Evolutionary conservation across 495 filamentous ascomycete species (phyloP), one percentile per base, ranked within the genome.

Genomic region (Penicillium egyptiacum): DNA sequence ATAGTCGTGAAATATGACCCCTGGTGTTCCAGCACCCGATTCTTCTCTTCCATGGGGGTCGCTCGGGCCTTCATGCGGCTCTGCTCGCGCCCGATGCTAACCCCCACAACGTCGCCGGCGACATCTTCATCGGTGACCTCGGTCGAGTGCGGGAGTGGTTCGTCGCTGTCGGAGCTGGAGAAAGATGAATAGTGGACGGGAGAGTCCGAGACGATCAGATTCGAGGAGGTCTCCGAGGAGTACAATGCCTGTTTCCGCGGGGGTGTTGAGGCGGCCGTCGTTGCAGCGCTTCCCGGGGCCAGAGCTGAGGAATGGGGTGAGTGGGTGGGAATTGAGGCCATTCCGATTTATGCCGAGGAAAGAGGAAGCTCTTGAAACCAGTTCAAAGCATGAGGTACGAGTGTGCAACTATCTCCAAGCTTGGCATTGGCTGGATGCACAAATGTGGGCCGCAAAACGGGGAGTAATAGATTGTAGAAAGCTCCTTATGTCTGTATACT

Each of bases 21-120:
- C 20, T 79, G 53, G 19, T 73, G 64, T 47, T 88, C 84, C 75
- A 96, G 74, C 0, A 83, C 83, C 1, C 85, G 83, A 31, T 74
- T 83, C 74, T 89, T 93, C 66, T 95, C 91, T 37, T 85, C 83
- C 10, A 86, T 84, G 2, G 90, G 86, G 1, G 88, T 93, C 43
- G 77, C 79, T 14, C 88, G 82, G 19, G 86, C 83, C 30, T 85
- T 86, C 56, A 96, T 78, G 41, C 86, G 81, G 47, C 84, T 88
- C 40, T 93, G 91, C 16, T 78, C 73, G 16, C 80, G 81, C 61
- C 89, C 83, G 54, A 96, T 88, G 58, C 89, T 88, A 50, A 92
- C 82, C 22, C 89, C 89, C 56, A 96, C 81, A 53, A 92, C 84
- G 56, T 85, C 83, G 59, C 86, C 82, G 53, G 72, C 75, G 50